Conservation (phyloP, 139 green algal species). For the Nannochloris sp. region DNA sequence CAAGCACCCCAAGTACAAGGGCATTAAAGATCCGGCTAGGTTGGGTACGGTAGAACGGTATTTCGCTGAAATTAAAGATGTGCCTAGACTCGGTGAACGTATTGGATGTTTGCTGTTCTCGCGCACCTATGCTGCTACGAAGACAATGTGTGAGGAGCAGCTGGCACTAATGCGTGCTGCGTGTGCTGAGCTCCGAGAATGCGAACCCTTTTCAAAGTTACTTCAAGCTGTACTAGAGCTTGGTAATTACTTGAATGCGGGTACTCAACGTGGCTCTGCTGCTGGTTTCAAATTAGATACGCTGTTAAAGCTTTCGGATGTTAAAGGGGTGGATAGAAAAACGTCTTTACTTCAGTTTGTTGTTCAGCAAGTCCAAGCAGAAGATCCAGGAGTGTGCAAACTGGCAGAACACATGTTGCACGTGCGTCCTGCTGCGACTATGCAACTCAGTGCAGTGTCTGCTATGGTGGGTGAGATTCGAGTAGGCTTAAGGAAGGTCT, state of each 20-base stretch:
- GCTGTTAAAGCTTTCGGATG: conserved; percentile 55
- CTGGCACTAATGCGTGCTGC: conserved; percentile 33
- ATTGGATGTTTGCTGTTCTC: conserved; percentile 63
- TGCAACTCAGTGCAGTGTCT: conserved; percentile 46
- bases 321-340: conserved; percentile 54
- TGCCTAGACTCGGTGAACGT: conserved; percentile 60
- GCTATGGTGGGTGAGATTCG: conserved; percentile 44
- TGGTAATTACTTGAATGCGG: conserved; percentile 64
- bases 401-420: conserved; percentile 34
- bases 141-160: conserved; percentile 31
- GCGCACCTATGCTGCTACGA: conserved; percentile 32
- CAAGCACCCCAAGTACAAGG: conserved; percentile 46
- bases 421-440: conserved; percentile 40
- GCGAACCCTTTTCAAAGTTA: conserved; percentile 47
- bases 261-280: conserved; percentile 46
- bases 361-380: conserved; percentile 24
- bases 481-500: conserved; percentile 25
- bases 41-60: conserved; percentile 74
- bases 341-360: conserved; percentile 77
- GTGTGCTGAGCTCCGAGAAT: conserved; percentile 37
- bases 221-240: conserved; percentile 52
- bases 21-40: conserved; percentile 31
- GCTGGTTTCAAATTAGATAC: conserved; percentile 58
- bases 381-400: conserved; percentile 16
- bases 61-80: conserved; percentile 68